A percentile compares a stretch with the other conserved stretches of the same genome.
Conservation (phyloP, 2,329 filamentous ascomycete genomes). For the Phaeomoniella chlamydospora region DNA sequence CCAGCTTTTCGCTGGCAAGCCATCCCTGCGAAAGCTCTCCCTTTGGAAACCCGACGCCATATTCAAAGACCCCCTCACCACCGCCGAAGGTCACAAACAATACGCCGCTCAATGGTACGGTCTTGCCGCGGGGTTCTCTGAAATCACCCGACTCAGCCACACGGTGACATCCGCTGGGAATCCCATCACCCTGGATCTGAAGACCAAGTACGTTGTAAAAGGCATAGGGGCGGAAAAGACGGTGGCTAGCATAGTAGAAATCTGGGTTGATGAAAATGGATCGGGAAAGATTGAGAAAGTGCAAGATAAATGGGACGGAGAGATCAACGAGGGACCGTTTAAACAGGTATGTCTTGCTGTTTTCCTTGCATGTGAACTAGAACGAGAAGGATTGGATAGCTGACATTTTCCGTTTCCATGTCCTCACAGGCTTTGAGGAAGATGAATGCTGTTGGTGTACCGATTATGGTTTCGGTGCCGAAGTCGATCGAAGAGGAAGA, state of each 20-base stretch:
- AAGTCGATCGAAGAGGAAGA: conserved; percentile 9
- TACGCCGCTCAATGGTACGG: conserved; percentile 44
- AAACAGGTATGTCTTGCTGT: conserved; percentile 24
- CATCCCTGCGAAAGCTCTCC: conserved; percentile 7
- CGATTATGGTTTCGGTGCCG: conserved; percentile 6
- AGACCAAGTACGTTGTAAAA: conserved; percentile 38
- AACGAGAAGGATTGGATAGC: background rate
- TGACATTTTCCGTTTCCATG: conserved; percentile 1
- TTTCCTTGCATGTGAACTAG: no score
- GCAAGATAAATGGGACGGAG: conserved; percentile 41
- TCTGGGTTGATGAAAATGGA: conserved; percentile 26
- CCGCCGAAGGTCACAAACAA: conserved; percentile 39
- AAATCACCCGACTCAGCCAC: conserved; percentile 41
- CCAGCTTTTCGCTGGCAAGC: conserved; percentile 42
- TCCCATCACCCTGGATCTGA: conserved; percentile 42
- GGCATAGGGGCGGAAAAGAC: conserved; percentile 35
- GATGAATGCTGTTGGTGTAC: conserved; percentile 8
- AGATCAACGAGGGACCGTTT: conserved; percentile 34
- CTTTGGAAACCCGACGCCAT: conserved; percentile 44
- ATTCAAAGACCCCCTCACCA: conserved; percentile 45
- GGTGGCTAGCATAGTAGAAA: conserved; percentile 33
- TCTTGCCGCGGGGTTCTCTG: conserved; percentile 40
- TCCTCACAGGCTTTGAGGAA: conserved; percentile 8
- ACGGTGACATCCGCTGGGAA: conserved; percentile 40
- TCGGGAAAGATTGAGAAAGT: conserved; percentile 33